Percentiles rank a stretch among this genome's conserved stretches.
These are phyloP conservation scores for Pseudogymnoascus destructans DNA, from an alignment of 2,329 filamentous ascomycete species.

Conservation along the genomic window DNA sequence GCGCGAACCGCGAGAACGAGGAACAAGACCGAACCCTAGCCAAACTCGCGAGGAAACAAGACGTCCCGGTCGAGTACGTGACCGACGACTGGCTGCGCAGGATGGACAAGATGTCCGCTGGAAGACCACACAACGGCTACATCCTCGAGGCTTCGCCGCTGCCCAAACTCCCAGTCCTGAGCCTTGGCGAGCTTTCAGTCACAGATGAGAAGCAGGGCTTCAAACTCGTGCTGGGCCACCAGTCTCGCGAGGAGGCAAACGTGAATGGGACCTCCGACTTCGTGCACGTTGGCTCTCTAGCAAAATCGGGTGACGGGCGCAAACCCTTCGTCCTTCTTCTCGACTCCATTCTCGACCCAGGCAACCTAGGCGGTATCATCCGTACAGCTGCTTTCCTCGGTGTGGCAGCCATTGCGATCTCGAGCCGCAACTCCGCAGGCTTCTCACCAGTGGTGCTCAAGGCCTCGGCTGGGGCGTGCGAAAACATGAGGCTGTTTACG, in stretches of 20 bases:
- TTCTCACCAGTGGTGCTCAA: conserved; percentile 71
- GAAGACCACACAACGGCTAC: conserved; percentile 79
- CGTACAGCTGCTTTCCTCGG: conserved; percentile 86
- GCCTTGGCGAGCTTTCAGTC: conserved; percentile 31
- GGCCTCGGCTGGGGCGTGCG: conserved; percentile 75
- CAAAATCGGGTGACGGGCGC: conserved; percentile 27
- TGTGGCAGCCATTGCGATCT: conserved; percentile 68
- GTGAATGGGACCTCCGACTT: conserved; percentile 59
- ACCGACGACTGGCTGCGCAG: conserved; percentile 48
- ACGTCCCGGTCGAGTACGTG: conserved; percentile 46
- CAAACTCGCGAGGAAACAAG: conserved; percentile 34
- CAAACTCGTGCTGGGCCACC: conserved; percentile 45
- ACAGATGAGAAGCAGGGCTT: conserved; percentile 35
- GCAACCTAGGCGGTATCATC: conserved; percentile 81
- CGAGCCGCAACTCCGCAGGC: conserved; percentile 57
- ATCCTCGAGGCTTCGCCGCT: conserved; percentile 78
- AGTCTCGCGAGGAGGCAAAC: conserved; percentile 58
- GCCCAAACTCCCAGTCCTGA: conserved; percentile 53
- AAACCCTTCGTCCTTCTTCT: conserved; percentile 62
- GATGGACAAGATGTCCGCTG: conserved; percentile 71
- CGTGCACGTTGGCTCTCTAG: conserved; percentile 21
- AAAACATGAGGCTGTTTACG: conserved; percentile 62
- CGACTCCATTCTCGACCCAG: conserved; percentile 69
- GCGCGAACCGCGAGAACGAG: conserved; percentile 39
- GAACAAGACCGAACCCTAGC: conserved; percentile 33